A percentile compares a stretch with the other conserved stretches of the same genome.
phyloP scores from a whole-genome alignment of 768 basidiomycete genomes.

The Trametes coccinea region DNA sequence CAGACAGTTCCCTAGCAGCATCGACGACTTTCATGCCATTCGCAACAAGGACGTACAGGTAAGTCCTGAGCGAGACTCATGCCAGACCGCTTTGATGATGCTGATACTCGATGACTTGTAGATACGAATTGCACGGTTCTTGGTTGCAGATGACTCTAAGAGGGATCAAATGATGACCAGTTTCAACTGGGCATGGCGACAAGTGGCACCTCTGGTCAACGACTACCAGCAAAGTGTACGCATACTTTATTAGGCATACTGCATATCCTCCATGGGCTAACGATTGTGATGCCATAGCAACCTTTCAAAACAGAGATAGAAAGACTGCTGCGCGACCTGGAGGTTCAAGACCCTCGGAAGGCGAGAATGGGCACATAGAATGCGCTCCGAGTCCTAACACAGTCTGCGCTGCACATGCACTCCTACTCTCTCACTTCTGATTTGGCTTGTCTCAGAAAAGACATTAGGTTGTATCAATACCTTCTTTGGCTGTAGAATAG shows the following conservation, averaged over 20 bases:
- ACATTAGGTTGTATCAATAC: too few species aligned
- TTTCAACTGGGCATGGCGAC: conserved; percentile 54
- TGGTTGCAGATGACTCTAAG: conserved; percentile 30
- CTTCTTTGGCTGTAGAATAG: too few species aligned
- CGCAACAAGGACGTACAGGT: conserved; percentile 38
- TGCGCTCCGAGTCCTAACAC: background rate
- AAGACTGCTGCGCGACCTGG: conserved; percentile 5
- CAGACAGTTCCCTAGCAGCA: conserved; percentile 35
- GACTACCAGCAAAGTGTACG: conserved; percentile 46
- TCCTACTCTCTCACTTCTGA: too few species aligned
- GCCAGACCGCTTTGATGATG: background rate
- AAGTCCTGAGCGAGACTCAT: background rate
- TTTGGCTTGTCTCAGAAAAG: too few species aligned
- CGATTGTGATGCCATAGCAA: background rate
- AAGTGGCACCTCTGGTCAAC: conserved; percentile 44
- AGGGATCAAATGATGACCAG: conserved; percentile 50
- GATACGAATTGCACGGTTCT: conserved; percentile 52
- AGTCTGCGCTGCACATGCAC: too few species aligned
- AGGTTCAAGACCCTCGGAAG: conserved; percentile 22
- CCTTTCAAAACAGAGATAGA: conserved; percentile 13
- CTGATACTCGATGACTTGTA: conserved; percentile 13
- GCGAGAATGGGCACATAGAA: conserved; percentile 1
- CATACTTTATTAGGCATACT: background rate
- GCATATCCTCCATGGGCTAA: too few species aligned
- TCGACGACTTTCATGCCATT: conserved; percentile 34